These are phyloP conservation scores for Myxozyma kluyveri DNA, from an alignment of 805 yeast species.

Conservation along the genomic window DNA sequence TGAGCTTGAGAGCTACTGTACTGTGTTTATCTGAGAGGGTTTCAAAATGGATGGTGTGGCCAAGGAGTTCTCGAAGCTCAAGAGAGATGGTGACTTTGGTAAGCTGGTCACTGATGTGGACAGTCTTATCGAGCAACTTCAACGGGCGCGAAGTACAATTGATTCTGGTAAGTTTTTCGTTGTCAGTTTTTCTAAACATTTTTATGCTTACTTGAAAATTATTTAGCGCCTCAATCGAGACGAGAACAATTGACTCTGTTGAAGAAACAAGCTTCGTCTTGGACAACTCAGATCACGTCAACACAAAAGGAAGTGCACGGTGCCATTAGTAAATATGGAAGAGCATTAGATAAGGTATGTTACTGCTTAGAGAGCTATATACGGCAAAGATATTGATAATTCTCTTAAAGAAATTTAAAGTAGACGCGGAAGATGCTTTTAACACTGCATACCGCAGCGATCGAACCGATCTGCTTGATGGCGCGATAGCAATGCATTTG, in stretches of 20 bases:
- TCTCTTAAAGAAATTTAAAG: constrained; percentile 19
- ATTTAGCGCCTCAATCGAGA: constrained; percentile 18
- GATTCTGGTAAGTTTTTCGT: constrained; percentile 21
- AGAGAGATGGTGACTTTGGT: constrained; percentile 37
- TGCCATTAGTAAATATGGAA: constrained; percentile 36
- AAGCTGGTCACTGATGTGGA: constrained; percentile 37
- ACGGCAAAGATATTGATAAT: neutral
- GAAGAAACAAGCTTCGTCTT: constrained; percentile 14
- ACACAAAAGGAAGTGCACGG: constrained; percentile 35
- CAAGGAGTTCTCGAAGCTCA: constrained; percentile 38
- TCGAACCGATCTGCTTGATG: constrained; percentile 37
- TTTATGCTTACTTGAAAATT: neutral
- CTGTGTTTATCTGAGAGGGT: too few species aligned
- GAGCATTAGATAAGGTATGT: constrained; percentile 38
- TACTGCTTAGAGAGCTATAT: constrained; percentile 1
- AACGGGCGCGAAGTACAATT: constrained; percentile 32
- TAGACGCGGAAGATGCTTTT: constrained; percentile 22
- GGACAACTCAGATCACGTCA: constrained; percentile 29
- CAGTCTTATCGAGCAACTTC: constrained; percentile 33
- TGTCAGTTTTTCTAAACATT: neutral
- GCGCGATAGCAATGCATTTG: constrained; percentile 48
- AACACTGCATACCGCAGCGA: constrained; percentile 26
- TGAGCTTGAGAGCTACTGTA: neutral
- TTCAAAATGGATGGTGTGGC: constrained; percentile 35
- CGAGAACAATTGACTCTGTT: constrained; percentile 20